Percentiles rank a stretch among this genome's conserved stretches.
phyloP scores from a whole-genome alignment of 78 protist genomes.

The Dictyostelium purpureum region DNA sequence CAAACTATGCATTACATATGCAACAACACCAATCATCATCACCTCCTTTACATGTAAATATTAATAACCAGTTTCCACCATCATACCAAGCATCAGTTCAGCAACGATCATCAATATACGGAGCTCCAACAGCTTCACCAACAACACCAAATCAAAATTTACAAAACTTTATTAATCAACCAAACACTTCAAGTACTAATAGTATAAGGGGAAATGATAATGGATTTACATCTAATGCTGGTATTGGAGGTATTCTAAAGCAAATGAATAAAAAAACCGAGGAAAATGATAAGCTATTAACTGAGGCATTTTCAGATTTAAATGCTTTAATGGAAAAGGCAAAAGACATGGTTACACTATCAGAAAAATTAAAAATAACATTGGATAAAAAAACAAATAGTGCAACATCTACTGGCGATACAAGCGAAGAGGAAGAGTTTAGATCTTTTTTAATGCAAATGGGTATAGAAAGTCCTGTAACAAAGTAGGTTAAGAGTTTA shows the following conservation, averaged over 20 bases:
- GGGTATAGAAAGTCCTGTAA: slow-evolving; percentile 78
- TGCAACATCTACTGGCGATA: neutral
- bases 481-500: slow-evolving; percentile 13
- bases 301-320: slow-evolving; percentile 71
- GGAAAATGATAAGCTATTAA: slow-evolving; percentile 36
- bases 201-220: neutral
- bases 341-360: slow-evolving; percentile 69
- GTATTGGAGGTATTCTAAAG: slow-evolving; percentile 55
- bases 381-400: slow-evolving; percentile 17
- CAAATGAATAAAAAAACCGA: slow-evolving; percentile 51
- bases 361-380: slow-evolving; percentile 26
- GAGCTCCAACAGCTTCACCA: neutral
- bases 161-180: neutral
- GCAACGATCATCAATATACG: neutral
- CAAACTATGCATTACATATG: neutral
- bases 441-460: slow-evolving; percentile 46
- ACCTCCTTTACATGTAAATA: neutral
- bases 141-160: slow-evolving; percentile 21
- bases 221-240: slow-evolving; percentile 68
- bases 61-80: neutral
- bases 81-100: neutral
- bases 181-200: neutral
- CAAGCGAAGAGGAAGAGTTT: slow-evolving; percentile 45
- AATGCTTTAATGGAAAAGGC: slow-evolving; percentile 74
- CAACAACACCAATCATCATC: slow-evolving; percentile 7